A percentile compares a stretch with the other conserved stretches of the same genome.
Evolutionary conservation across 2,329 filamentous ascomycete species (phyloP).

Genomic region (Neonectria magnoliae): DNA sequence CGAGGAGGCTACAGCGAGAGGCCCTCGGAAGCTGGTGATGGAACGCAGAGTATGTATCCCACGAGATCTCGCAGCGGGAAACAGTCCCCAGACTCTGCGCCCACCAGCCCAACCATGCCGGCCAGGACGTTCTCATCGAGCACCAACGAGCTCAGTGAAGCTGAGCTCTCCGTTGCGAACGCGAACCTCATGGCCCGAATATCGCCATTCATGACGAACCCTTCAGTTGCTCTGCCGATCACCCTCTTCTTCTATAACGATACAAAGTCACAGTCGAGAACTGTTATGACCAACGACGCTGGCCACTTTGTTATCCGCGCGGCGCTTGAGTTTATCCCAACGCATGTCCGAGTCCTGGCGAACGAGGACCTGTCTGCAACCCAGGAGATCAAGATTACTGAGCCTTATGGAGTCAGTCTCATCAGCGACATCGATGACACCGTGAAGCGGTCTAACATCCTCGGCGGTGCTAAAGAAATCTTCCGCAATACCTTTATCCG

Average conservation of each 20-base stretch:
- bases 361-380: conserved; percentile 86
- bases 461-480: conserved; percentile 87
- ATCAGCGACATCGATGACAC: conserved; percentile 99
- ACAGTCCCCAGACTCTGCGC: conserved; percentile 51
- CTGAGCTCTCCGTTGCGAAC: conserved; percentile 83
- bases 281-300: conserved; percentile 84
- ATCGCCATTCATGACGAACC: conserved; percentile 88
- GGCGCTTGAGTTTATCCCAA: conserved; percentile 88
- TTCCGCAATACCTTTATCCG: conserved; percentile 96
- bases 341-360: conserved; percentile 86
- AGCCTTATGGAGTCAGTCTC: conserved; percentile 83
- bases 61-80: conserved; percentile 45
- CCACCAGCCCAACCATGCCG: conserved; percentile 56
- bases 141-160: conserved; percentile 72
- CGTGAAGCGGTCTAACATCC: conserved; percentile 93
- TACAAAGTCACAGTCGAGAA: conserved; percentile 81
- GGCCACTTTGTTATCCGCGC: conserved; percentile 88
- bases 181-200: conserved; percentile 87
- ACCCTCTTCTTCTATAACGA: conserved; percentile 97
- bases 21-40: conserved; percentile 58
- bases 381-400: conserved; percentile 80
- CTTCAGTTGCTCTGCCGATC: conserved; percentile 79
- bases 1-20: conserved; percentile 79
- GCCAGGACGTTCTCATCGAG: conserved; percentile 50
- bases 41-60: conserved; percentile 46